These are phyloP conservation scores for Cupressus sempervirens DNA, from an alignment of 75 land plant species.

Conservation along the genomic window DNA sequence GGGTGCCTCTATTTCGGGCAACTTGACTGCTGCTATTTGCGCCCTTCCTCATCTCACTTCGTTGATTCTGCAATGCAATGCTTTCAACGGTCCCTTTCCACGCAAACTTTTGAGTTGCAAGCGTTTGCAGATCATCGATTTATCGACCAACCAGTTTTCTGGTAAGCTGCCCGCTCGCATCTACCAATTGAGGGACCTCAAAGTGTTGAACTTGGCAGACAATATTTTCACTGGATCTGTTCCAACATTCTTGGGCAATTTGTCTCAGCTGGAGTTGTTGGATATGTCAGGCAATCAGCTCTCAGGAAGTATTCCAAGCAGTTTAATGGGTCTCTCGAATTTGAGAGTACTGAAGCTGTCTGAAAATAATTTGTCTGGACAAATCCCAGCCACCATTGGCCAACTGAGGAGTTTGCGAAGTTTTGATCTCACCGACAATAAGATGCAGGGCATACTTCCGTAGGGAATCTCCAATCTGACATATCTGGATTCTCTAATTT, in stretches of 20 bases:
- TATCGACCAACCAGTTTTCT: too few species aligned
- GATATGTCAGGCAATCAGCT: conserved; percentile 25
- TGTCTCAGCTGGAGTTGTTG: conserved; percentile 9
- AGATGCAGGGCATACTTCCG: conserved; percentile 18
- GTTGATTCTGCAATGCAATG: background rate
- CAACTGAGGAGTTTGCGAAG: background rate
- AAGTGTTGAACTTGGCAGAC: too few species aligned
- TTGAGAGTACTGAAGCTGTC: conserved; percentile 10
- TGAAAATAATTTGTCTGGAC: conserved; percentile 24
- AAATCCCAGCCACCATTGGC: conserved; percentile 17
- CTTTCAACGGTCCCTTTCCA: too few species aligned
- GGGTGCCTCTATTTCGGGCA: background rate
- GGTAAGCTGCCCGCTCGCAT: too few species aligned
- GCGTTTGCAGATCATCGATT: too few species aligned
- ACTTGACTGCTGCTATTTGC: background rate
- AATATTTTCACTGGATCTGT: too few species aligned
- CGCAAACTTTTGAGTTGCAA: too few species aligned
- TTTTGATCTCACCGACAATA: conserved; percentile 10
- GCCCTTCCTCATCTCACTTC: background rate
- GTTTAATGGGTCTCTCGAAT: background rate
- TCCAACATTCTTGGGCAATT: conserved; percentile 14
- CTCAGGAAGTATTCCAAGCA: conserved; percentile 12
- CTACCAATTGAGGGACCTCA: too few species aligned
- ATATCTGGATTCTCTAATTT: conserved; percentile 15
- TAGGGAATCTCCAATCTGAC: background rate